These are phyloP conservation scores for Boletus hoseneyae DNA, from an alignment of 1,284 basidiomycete genomes.

Conservation along the genomic window DNA sequence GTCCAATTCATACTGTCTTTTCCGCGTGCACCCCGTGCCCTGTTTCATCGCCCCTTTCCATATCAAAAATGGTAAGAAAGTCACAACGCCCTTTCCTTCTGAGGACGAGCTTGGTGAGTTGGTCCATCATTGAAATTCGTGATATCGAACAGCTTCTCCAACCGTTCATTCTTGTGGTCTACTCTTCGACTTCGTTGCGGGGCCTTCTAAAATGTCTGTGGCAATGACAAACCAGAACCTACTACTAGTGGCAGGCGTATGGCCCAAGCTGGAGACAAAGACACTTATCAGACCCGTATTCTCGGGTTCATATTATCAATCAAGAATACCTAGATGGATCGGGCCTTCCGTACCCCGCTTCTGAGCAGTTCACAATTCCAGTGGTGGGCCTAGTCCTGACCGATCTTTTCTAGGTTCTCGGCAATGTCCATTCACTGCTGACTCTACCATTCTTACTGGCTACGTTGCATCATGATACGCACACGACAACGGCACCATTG, in stretches of 20 bases:
- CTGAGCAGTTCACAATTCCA: not conserved
- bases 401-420: not conserved
- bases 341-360: slow-evolving; percentile 2
- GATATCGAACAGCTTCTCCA: slow-evolving; percentile 6
- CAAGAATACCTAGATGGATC: slow-evolving; percentile 11
- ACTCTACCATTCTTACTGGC: not conserved
- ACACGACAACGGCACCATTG: slow-evolving; percentile 8
- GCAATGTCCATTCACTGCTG: not conserved
- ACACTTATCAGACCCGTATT: slow-evolving; percentile 5
- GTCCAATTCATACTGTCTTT: slow-evolving; percentile 8
- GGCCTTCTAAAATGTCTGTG: slow-evolving; percentile 6
- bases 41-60: slow-evolving; percentile 18
- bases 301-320: slow-evolving; percentile 11
- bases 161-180: slow-evolving; percentile 2
- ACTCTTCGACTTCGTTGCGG: slow-evolving; percentile 9
- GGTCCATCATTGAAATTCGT: slow-evolving; percentile 19
- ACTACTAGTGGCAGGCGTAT: slow-evolving; percentile 5
- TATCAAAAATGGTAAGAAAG: slow-evolving; percentile 4
- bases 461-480: slow-evolving; percentile 6
- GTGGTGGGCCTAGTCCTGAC: not conserved
- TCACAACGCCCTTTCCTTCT: slow-evolving; percentile 4
- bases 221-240: slow-evolving; percentile 13
- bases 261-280: slow-evolving; percentile 2
- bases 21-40: slow-evolving; percentile 13
- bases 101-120: slow-evolving; percentile 6